Conservation (phyloP, 805 yeast genomes). For the Candida vaughaniae region DNA sequence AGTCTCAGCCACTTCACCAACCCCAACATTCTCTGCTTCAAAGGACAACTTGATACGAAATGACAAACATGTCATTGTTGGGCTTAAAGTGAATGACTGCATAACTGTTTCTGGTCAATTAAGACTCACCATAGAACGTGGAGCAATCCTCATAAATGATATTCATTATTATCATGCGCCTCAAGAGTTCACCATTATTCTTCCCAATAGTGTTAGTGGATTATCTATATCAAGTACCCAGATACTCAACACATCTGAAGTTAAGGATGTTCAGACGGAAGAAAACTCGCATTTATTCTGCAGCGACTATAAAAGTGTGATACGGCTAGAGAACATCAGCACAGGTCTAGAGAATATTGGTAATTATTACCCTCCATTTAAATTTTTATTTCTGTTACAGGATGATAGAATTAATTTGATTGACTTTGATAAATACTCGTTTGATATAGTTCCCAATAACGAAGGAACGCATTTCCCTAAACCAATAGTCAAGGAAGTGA, state of each 20-base stretch:
- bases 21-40: constrained; percentile 19
- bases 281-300: constrained; percentile 40
- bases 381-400: constrained; percentile 33
- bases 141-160: constrained; percentile 47
- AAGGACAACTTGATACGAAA: constrained; percentile 37
- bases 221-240: constrained; percentile 48
- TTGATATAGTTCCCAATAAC: constrained; percentile 24
- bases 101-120: constrained; percentile 51
- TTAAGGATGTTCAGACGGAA: constrained; percentile 23
- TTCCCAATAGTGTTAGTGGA: constrained; percentile 33
- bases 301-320: constrained; percentile 42
- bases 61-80: constrained; percentile 34
- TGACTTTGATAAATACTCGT: constrained; percentile 36
- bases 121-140: constrained; percentile 41
- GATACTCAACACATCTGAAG: constrained; percentile 26
- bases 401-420: constrained; percentile 4
- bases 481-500: constrained; percentile 1
- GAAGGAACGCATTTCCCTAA: constrained; percentile 10
- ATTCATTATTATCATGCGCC: constrained; percentile 23
- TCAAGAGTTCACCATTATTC: constrained; percentile 24
- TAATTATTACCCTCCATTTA: constrained; percentile 43
- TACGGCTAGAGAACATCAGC: constrained; percentile 30
- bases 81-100: constrained; percentile 42
- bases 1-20: neutral
- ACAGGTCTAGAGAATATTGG: constrained; percentile 51